A percentile compares a stretch with the other conserved stretches of the same genome.
Conservation (phyloP, 2,329 filamentous ascomycete species). For the Monilinia polystroma region DNA sequence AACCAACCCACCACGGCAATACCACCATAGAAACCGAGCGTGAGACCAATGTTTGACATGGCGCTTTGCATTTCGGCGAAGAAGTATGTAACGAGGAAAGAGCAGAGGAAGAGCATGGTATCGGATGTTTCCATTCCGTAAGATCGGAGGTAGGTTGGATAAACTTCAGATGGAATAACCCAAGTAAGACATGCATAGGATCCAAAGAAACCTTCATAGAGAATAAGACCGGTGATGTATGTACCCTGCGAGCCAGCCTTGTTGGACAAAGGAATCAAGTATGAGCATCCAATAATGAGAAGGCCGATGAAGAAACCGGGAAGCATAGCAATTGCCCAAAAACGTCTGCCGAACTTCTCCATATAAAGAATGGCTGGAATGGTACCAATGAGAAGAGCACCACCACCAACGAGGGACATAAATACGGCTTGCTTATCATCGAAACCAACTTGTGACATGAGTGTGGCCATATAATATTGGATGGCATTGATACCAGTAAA, state of each 20-base stretch:
- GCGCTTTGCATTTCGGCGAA: slow-evolving; percentile 65
- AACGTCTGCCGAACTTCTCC: slow-evolving; percentile 70
- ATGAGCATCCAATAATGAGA: slow-evolving; percentile 63
- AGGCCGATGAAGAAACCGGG: slow-evolving; percentile 71
- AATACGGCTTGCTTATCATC: slow-evolving; percentile 61
- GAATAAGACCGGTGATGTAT: slow-evolving; percentile 65
- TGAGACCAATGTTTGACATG: slow-evolving; percentile 54
- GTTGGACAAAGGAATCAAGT: slow-evolving; percentile 54
- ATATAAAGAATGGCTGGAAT: slow-evolving; percentile 69
- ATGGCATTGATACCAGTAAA: slow-evolving; percentile 69
- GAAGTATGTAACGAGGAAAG: slow-evolving; percentile 75
- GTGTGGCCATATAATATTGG: slow-evolving; percentile 69
- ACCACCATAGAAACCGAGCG: slow-evolving; percentile 71
- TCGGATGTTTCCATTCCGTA: slow-evolving; percentile 74
- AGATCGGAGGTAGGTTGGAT: slow-evolving; percentile 68
- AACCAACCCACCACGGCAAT: slow-evolving; percentile 68
- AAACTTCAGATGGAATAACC: slow-evolving; percentile 68
- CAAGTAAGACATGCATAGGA: slow-evolving; percentile 64
- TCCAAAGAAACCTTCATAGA: slow-evolving; percentile 69
- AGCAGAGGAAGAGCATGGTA: slow-evolving; percentile 66
- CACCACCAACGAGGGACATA: slow-evolving; percentile 73
- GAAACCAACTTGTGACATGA: slow-evolving; percentile 70
- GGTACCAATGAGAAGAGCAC: slow-evolving; percentile 63
- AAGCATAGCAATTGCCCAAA: slow-evolving; percentile 72
- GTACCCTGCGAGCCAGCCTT: slow-evolving; percentile 53